phyloP scores from a whole-genome alignment of 768 basidiomycete species.

The Cystobasidium tubakii region DNA sequence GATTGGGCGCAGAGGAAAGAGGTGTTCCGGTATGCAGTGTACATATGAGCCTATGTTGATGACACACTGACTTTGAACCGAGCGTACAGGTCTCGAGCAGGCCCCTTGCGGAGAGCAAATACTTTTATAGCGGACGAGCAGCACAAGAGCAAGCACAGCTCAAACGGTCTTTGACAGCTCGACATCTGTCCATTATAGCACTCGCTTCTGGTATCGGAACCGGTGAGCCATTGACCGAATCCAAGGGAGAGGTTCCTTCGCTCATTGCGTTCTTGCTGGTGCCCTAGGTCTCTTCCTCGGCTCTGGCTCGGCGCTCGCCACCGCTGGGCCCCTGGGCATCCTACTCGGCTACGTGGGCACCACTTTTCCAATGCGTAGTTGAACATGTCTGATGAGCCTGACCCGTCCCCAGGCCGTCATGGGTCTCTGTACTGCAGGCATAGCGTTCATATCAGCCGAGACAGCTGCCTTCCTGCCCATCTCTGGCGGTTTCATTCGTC shows the following conservation, averaged over 20 bases:
- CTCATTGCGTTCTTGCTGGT: background rate
- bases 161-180: background rate
- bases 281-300: slow-evolving; percentile 45
- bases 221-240: background rate
- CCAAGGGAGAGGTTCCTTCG: background rate
- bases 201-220: slow-evolving; percentile 22
- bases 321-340: slow-evolving; percentile 56
- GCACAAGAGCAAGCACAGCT: background rate
- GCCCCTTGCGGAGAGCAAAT: background rate
- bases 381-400: background rate
- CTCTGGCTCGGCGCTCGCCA: slow-evolving; percentile 52
- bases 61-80: too few relatives aligned
- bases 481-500: slow-evolving; percentile 36
- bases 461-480: slow-evolving; percentile 40
- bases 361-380: slow-evolving; percentile 2
- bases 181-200: slow-evolving; percentile 23
- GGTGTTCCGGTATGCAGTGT: too few relatives aligned
- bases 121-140: background rate
- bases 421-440: background rate
- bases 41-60: too few relatives aligned
- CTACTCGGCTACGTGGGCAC: slow-evolving; percentile 52
- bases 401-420: background rate
- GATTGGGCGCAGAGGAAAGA: slow-evolving; percentile 4
- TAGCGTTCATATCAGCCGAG: slow-evolving; percentile 36
- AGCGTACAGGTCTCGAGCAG: too few relatives aligned